Percentiles rank a stretch among this genome's conserved stretches.
Conservation (phyloP, 2,329 filamentous ascomycete species). For the Pseudonectria buxi region DNA sequence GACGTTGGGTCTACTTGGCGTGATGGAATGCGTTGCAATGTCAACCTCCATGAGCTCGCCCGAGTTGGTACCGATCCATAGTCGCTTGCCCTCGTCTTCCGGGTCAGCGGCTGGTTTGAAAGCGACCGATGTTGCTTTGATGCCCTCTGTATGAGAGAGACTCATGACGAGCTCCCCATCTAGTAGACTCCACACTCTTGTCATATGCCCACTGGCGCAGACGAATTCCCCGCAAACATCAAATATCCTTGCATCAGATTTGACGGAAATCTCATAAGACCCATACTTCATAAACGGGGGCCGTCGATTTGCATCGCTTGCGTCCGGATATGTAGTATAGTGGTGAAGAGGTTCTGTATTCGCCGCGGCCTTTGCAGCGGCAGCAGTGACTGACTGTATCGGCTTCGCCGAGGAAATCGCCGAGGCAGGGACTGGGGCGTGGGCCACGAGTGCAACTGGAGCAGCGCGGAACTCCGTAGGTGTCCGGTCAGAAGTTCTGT, state of each 20-base stretch:
- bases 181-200: slow-evolving; percentile 77
- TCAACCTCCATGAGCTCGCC: slow-evolving; percentile 90
- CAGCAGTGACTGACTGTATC: slow-evolving; percentile 5
- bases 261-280: slow-evolving; percentile 69
- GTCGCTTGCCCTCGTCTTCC: slow-evolving; percentile 68
- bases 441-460: slow-evolving; percentile 13
- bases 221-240: slow-evolving; percentile 84
- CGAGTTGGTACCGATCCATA: slow-evolving; percentile 87
- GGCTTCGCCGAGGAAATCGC: background rate
- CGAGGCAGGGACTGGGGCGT: slow-evolving; percentile 9
- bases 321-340: slow-evolving; percentile 69
- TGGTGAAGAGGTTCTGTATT: slow-evolving; percentile 41
- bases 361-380: slow-evolving; percentile 12
- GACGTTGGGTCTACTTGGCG: slow-evolving; percentile 60
- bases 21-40: slow-evolving; percentile 63
- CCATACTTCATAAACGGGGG: slow-evolving; percentile 69
- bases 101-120: slow-evolving; percentile 79
- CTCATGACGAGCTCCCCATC: slow-evolving; percentile 79
- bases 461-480: slow-evolving; percentile 17
- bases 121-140: slow-evolving; percentile 71
- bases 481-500: slow-evolving; percentile 26
- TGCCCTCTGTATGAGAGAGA: slow-evolving; percentile 74
- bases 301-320: slow-evolving; percentile 75
- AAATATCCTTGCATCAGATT: slow-evolving; percentile 80
- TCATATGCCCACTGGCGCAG: slow-evolving; percentile 80